A percentile compares a stretch with the other conserved stretches of the same genome.
These are phyloP conservation scores for Emergomyces orientalis DNA, from an alignment of 2,329 filamentous ascomycete species.

Conservation along the genomic window DNA sequence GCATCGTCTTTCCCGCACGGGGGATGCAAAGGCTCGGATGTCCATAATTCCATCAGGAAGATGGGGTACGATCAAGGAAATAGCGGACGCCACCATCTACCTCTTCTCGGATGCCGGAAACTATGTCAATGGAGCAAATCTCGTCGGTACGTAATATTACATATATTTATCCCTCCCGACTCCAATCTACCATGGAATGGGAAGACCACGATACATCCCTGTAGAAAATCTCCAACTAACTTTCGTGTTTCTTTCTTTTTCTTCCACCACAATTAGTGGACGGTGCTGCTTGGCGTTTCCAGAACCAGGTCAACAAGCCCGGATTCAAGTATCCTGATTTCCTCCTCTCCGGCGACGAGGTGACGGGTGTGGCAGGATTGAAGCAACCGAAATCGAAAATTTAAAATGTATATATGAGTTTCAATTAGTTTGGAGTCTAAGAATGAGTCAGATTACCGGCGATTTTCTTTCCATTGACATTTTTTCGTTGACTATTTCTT, in stretches of 20 bases:
- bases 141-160: constrained; percentile 47
- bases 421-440: not conserved
- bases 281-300: constrained; percentile 34
- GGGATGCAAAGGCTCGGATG: constrained; percentile 39
- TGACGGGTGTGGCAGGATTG: constrained; percentile 50
- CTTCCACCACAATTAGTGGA: constrained; percentile 26
- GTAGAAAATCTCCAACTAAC: not conserved
- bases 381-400: constrained; percentile 41
- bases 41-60: constrained; percentile 61
- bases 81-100: constrained; percentile 85
- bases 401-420: not conserved
- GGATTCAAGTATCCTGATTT: constrained; percentile 50
- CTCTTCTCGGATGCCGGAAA: constrained; percentile 77
- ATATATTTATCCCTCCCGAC: constrained; percentile 3
- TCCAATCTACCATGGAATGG: not conserved
- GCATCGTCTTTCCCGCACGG: constrained; percentile 50
- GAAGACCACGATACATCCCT: not conserved
- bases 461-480: not conserved
- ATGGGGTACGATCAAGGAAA: constrained; percentile 71
- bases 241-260: not conserved
- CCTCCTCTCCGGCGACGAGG: constrained; percentile 43
- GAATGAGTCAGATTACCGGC: not conserved
- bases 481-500: not conserved
- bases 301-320: constrained; percentile 24
- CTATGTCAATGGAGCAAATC: constrained; percentile 72